Percentiles rank a stretch among this genome's conserved stretches.
Conservation (phyloP, 306 rosid species). For the Citrullus mucosospermus region DNA sequence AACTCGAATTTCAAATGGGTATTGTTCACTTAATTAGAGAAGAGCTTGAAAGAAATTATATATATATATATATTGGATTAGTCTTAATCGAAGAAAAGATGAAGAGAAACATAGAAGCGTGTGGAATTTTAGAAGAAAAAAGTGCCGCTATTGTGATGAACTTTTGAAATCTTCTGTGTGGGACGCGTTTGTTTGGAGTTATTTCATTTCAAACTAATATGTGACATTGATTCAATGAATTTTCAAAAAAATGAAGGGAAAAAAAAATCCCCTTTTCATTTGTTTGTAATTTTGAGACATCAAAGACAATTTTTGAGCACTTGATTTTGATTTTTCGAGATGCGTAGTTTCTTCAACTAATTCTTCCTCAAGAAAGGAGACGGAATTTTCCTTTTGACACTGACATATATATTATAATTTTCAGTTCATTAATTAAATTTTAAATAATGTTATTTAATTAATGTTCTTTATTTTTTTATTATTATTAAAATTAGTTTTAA, state of each 20-base stretch:
- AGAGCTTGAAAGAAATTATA: background rate
- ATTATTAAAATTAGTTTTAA: too few species aligned
- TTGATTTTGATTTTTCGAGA: background rate
- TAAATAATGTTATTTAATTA: too few species aligned
- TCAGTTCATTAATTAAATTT: too few species aligned
- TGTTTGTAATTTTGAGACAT: background rate
- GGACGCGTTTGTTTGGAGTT: background rate
- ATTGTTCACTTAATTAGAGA: background rate
- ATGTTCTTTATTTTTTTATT: too few species aligned
- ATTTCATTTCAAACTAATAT: background rate
- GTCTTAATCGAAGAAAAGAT: background rate
- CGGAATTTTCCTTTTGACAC: background rate
- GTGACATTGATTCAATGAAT: background rate
- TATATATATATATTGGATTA: background rate
- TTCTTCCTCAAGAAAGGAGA: background rate
- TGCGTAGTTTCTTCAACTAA: background rate
- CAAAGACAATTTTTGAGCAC: background rate
- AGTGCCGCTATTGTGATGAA: background rate
- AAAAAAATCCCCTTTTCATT: background rate
- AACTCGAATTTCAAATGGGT: background rate
- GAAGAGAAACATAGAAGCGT: background rate
- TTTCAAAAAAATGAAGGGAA: background rate
- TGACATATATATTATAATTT: background rate
- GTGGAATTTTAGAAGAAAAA: background rate
- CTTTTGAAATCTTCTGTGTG: background rate